Conservation (phyloP, 805 yeast genomes). For the Sugiyamaella smithiae region DNA sequence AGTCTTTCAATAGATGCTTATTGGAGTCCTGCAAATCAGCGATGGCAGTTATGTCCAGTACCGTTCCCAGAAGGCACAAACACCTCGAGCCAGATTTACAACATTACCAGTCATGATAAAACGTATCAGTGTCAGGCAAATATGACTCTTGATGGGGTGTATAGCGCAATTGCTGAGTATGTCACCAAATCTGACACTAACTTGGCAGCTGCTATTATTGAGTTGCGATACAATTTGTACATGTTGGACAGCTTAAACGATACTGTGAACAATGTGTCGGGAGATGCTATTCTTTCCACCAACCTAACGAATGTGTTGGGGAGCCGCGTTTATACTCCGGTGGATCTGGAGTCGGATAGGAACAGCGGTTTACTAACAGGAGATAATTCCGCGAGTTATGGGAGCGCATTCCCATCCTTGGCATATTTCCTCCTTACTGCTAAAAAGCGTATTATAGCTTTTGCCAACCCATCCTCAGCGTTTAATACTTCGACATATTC, state of each 20-base stretch:
- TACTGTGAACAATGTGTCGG: background rate
- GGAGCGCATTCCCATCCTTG: conserved; percentile 1
- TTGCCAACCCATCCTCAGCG: background rate
- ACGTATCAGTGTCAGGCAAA: conserved; percentile 19
- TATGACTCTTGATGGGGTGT: conserved; percentile 20
- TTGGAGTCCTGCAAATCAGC: conserved; percentile 42
- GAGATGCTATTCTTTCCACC: conserved; percentile 8
- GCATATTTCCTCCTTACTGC: conserved; percentile 5
- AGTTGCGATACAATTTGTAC: conserved; percentile 41
- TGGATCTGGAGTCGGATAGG: conserved; percentile 14
- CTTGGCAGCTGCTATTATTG: conserved; percentile 40
- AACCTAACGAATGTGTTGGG: conserved; percentile 1
- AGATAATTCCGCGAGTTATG: background rate
- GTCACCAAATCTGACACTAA: conserved; percentile 44
- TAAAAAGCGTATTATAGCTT: conserved; percentile 8
- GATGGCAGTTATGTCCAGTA: conserved; percentile 56
- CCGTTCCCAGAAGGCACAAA: conserved; percentile 7
- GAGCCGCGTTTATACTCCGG: conserved; percentile 22
- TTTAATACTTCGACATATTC: background rate
- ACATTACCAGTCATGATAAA: background rate
- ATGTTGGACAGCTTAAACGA: conserved; percentile 7
- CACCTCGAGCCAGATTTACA: conserved; percentile 1
- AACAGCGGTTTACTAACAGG: background rate
- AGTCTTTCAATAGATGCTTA: conserved; percentile 46
- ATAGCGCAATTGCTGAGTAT: conserved; percentile 34